Evolutionary conservation across 1,284 basidiomycete species (phyloP), one percentile per base, ranked within the genome.

Genomic region (Moesziomyces antarcticus): DNA sequence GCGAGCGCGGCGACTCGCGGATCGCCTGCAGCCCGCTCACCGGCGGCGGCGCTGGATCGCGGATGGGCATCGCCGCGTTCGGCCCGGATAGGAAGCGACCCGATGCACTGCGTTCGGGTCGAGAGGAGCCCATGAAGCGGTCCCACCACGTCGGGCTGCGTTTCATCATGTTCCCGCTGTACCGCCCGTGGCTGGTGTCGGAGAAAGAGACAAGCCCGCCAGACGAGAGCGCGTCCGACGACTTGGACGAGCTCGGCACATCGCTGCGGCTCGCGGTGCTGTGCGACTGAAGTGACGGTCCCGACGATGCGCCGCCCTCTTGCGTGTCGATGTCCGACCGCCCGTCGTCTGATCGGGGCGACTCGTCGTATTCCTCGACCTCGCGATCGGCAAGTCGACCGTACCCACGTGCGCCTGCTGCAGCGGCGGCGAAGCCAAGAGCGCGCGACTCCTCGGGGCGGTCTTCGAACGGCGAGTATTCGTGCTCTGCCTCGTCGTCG

Each of bases 91-190:
- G 44, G 24, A 74, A 56, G 25, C 75, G 56, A 8, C 79, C 75
- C 5, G 79, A 80, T 20, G 77, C 61, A 37, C 63, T 72, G 10
- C 79, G 65, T 45, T 79, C 77, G 24, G 79, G 59, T 44, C 73
- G 58, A 40, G 68, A 66, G 47, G 56, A 68, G 42, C 69, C 71
- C 74, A 80, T 73, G 66, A 81, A 73, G 7, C 76, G 67, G 43
- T 73, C 76, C 79, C 79, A 81, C 79, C 79, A 81, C 1, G 78
- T 79, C 3, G 68, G 57, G 45, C 73, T 77, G 33, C 79, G 70
- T 30, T 63, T 68, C 45, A 81, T 76, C 42, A n/a, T 35, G 30
- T 27, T 33, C 8, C 49, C 45, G 11, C 50, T 50, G 9, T 18
- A n/a, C 14, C 55, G 60, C 18, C 58, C 51, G 35, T 62, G 55